Evolutionary conservation across 2,329 filamentous ascomycete genomes (phyloP).

Genomic region (Diplodia sapinea): DNA sequence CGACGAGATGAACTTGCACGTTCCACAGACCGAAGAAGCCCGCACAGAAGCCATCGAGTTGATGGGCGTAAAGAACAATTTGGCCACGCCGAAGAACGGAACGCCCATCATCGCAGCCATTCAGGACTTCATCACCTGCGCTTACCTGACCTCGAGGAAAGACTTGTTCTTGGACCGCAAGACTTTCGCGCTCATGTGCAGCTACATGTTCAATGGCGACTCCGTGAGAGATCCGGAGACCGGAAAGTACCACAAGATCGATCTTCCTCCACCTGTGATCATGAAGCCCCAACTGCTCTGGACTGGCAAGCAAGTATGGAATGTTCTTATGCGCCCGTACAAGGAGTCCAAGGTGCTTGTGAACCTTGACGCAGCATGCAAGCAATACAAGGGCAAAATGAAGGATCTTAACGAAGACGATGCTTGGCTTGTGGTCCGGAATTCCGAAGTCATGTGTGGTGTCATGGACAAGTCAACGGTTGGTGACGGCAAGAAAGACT

Average conservation of each 20-base stretch:
- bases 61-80: constrained; percentile 97
- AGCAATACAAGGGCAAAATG: constrained; percentile 74
- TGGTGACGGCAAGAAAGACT: constrained; percentile 97
- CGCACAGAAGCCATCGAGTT: constrained; percentile 92
- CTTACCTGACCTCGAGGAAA: constrained; percentile 88
- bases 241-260: constrained; percentile 65
- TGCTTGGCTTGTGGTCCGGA: constrained; percentile 88
- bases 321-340: constrained; percentile 87
- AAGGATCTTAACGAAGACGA: constrained; percentile 79
- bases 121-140: constrained; percentile 97
- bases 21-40: constrained; percentile 96
- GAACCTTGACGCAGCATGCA: constrained; percentile 92
- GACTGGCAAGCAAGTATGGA: constrained; percentile 98
- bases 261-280: constrained; percentile 85
- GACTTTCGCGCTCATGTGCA: constrained; percentile 86
- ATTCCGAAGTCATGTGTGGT: constrained; percentile 97
- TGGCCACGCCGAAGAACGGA: constrained; percentile 95
- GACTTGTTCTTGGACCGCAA: constrained; percentile 90
- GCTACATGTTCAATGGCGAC: constrained; percentile 88
- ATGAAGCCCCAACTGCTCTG: constrained; percentile 85
- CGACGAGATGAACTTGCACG: constrained; percentile 98
- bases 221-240: constrained; percentile 54
- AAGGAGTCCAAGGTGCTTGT: constrained; percentile 80
- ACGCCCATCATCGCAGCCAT: constrained; percentile 99
- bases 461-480: constrained; percentile 98